phyloP scores from a whole-genome alignment of 2,329 filamentous ascomycete genomes.

The Thelonectria blattea region DNA sequence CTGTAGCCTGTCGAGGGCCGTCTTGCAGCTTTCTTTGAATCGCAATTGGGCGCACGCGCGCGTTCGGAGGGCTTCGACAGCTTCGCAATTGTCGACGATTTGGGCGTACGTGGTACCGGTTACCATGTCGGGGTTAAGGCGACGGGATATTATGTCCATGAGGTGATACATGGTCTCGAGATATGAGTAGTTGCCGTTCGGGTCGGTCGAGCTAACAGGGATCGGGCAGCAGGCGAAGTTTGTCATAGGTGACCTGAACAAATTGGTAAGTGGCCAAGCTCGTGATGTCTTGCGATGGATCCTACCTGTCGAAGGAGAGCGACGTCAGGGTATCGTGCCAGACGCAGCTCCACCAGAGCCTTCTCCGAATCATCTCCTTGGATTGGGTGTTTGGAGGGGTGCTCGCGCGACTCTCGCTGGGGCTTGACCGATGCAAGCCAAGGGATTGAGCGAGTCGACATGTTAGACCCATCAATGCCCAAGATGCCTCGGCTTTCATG shows the following conservation, averaged over 20 bases:
- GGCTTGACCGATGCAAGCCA: conserved; percentile 60
- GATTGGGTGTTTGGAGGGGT: conserved; percentile 51
- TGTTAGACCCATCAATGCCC: conserved; percentile 68
- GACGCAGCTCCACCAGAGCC: conserved; percentile 68
- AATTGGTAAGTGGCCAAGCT: conserved; percentile 20
- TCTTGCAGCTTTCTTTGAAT: conserved; percentile 68
- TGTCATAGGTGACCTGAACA: conserved; percentile 64
- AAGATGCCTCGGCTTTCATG: conserved; percentile 73
- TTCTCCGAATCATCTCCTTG: conserved; percentile 62
- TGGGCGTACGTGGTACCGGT: conserved; percentile 57
- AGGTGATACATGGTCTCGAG: conserved; percentile 71
- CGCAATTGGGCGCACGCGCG: conserved; percentile 59
- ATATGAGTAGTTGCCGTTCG: conserved; percentile 60
- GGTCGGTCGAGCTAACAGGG: conserved; percentile 50
- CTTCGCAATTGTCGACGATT: conserved; percentile 64
- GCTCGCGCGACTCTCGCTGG: conserved; percentile 53
- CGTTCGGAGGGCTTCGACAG: conserved; percentile 58
- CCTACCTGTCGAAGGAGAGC: conserved; percentile 67
- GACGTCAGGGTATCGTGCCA: conserved; percentile 73
- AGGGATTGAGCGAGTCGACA: conserved; percentile 70
- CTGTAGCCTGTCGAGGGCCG: conserved; percentile 66
- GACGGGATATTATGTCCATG: conserved; percentile 64
- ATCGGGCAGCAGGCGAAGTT: conserved; percentile 63
- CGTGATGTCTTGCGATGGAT: background rate
- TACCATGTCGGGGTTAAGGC: conserved; percentile 61